Evolutionary conservation across 2,329 filamentous ascomycete species (phyloP).

Genomic region (Hypocreales sp.): DNA sequence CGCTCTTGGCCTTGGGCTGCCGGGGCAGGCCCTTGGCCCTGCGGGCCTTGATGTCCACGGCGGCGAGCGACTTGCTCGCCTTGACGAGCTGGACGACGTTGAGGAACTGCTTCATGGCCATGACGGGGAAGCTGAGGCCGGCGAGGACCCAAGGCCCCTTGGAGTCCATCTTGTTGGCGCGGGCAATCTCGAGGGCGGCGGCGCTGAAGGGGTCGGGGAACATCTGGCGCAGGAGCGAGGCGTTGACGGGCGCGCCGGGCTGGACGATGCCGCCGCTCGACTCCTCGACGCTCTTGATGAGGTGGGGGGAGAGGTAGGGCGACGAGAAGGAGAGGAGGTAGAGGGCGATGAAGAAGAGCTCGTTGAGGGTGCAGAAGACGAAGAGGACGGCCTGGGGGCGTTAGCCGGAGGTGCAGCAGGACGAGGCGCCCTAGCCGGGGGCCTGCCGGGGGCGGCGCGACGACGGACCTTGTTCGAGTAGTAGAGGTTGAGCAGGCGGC

Average conservation of each 20-base stretch:
- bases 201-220: constrained; percentile 87
- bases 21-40: constrained; percentile 35
- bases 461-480: constrained; percentile 82
- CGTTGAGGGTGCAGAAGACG: constrained; percentile 77
- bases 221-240: constrained; percentile 54
- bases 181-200: constrained; percentile 78
- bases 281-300: constrained; percentile 48
- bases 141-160: constrained; percentile 56
- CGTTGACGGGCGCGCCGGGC: constrained; percentile 54
- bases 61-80: constrained; percentile 80
- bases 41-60: constrained; percentile 65
- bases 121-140: constrained; percentile 67
- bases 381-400: constrained; percentile 66
- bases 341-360: constrained; percentile 94
- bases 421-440: too few species aligned
- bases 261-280: constrained; percentile 36
- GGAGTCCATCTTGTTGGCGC: constrained; percentile 84
- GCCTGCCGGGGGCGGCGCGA: too few species aligned
- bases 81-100: constrained; percentile 91
- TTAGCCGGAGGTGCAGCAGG: too few species aligned
- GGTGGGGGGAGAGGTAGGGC: constrained; percentile 71
- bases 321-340: constrained; percentile 97
- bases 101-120: constrained; percentile 84
- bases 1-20: constrained; percentile 21
- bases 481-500: constrained; percentile 84